phyloP scores from a whole-genome alignment of 1,139 yeast species.

The Yamadazyma taylorii region DNA sequence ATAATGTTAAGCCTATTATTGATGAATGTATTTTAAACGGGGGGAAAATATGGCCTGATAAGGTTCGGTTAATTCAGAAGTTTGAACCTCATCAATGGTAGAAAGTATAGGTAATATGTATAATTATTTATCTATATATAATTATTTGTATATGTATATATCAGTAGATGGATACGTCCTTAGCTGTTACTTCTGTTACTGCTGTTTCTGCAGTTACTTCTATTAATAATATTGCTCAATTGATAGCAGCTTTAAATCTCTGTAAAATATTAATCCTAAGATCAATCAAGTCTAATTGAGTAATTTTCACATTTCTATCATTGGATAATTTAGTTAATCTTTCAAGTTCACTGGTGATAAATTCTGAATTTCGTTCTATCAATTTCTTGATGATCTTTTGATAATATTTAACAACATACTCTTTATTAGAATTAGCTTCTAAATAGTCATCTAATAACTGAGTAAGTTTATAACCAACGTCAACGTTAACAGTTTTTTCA shows the following conservation, averaged over 20 bases:
- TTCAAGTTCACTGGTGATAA: constrained; percentile 48
- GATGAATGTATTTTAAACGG: constrained; percentile 65
- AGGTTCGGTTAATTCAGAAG: constrained; percentile 63
- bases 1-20: constrained; percentile 69
- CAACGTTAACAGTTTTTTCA: constrained; percentile 6
- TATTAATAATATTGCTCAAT: not conserved
- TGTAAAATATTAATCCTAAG: constrained; percentile 51
- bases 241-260: constrained; percentile 20
- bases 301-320: not conserved
- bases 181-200: not conserved
- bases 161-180: no score
- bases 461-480: constrained; percentile 12
- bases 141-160: constrained; percentile 1
- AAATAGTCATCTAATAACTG: constrained; percentile 15
- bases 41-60: constrained; percentile 72
- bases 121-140: constrained; percentile 3
- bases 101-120: constrained; percentile 4
- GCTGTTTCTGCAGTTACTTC: no score
- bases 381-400: constrained; percentile 21
- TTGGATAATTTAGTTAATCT: constrained; percentile 36
- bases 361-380: constrained; percentile 34
- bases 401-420: constrained; percentile 9
- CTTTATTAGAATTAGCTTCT: constrained; percentile 22
- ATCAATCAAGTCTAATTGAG: constrained; percentile 40
- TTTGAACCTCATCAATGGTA: constrained; percentile 57